These are phyloP conservation scores for Metarhizium album DNA, from an alignment of 2,329 filamentous ascomycete species.

Conservation along the genomic window DNA sequence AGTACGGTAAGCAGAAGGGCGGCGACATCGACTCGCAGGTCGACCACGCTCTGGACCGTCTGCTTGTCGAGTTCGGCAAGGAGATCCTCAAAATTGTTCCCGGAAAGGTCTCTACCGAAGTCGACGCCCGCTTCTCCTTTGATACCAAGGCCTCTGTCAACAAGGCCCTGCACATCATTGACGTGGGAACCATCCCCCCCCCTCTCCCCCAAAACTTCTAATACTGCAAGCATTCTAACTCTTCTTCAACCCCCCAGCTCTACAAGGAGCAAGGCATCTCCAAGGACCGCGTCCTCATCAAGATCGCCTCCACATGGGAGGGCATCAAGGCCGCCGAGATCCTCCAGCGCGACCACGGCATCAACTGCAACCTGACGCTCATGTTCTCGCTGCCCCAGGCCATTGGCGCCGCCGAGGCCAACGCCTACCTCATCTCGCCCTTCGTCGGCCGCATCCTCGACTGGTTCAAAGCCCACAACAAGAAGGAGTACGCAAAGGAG, in stretches of 20 bases:
- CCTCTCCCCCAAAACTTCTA: background rate
- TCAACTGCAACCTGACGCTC: constrained; percentile 98
- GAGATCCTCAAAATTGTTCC: constrained; percentile 96
- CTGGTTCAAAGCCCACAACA: constrained; percentile 95
- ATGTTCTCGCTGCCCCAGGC: constrained; percentile 96
- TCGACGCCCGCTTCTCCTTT: constrained; percentile 93
- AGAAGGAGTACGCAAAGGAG: constrained; percentile 83
- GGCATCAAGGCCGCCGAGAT: constrained; percentile 98
- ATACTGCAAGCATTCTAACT: constrained; percentile 4
- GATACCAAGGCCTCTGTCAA: constrained; percentile 83
- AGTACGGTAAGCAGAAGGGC: constrained; percentile 71
- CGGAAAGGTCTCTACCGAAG: constrained; percentile 97
- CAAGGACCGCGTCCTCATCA: constrained; percentile 95
- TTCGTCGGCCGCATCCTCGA: constrained; percentile 99
- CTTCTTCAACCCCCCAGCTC: constrained; percentile 46
- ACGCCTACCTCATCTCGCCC: constrained; percentile 94
- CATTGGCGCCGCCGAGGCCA: constrained; percentile 89
- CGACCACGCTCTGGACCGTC: constrained; percentile 80
- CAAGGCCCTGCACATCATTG: constrained; percentile 95
- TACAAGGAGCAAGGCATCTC: constrained; percentile 86
- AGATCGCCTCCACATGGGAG: constrained; percentile 98
- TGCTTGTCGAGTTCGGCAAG: constrained; percentile 95
- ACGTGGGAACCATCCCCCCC: constrained; percentile 44
- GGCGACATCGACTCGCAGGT: constrained; percentile 68
- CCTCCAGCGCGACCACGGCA: constrained; percentile 86